These are phyloP conservation scores for Wakefieldia striispora DNA, from an alignment of 768 basidiomycete genomes.

Conservation along the genomic window DNA sequence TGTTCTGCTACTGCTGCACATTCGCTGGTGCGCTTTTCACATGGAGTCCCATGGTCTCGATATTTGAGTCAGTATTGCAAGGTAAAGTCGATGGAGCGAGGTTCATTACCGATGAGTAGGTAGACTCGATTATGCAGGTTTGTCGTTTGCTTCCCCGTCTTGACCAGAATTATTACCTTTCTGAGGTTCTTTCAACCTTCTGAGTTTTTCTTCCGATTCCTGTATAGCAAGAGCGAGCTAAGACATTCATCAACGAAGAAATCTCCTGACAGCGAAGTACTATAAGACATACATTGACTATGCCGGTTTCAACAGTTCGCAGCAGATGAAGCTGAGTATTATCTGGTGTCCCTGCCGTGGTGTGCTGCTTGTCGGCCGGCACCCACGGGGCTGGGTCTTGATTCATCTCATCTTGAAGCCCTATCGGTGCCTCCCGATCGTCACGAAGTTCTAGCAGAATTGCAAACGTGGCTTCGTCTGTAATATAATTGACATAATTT, in stretches of 20 bases:
- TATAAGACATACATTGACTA: slow-evolving; percentile 60
- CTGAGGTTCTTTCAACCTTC: slow-evolving; percentile 10
- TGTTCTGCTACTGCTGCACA: slow-evolving; percentile 16
- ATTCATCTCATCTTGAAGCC: slow-evolving; percentile 42
- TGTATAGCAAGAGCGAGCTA: slow-evolving; percentile 78
- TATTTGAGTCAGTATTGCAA: slow-evolving; percentile 6
- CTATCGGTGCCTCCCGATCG: slow-evolving; percentile 52
- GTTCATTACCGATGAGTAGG: background rate
- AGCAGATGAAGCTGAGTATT: slow-evolving; percentile 71
- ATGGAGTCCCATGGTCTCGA: slow-evolving; percentile 8
- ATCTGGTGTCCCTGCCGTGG: slow-evolving; percentile 63
- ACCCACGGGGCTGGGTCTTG: slow-evolving; percentile 77
- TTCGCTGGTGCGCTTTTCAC: slow-evolving; percentile 5
- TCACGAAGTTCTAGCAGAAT: slow-evolving; percentile 81
- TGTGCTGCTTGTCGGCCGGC: slow-evolving; percentile 66
- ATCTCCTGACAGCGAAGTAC: background rate
- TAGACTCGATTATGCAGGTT: background rate
- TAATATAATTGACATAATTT: background rate
- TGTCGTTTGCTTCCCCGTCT: slow-evolving; percentile 11
- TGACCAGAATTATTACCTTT: slow-evolving; percentile 3
- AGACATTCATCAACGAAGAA: slow-evolving; percentile 3
- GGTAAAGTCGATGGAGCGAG: background rate
- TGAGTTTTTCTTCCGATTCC: slow-evolving; percentile 72
- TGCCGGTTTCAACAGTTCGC: slow-evolving; percentile 79
- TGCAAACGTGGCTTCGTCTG: slow-evolving; percentile 76